Evolutionary conservation across 768 basidiomycete genomes (phyloP).

Genomic region (Mycena kentingensis): DNA sequence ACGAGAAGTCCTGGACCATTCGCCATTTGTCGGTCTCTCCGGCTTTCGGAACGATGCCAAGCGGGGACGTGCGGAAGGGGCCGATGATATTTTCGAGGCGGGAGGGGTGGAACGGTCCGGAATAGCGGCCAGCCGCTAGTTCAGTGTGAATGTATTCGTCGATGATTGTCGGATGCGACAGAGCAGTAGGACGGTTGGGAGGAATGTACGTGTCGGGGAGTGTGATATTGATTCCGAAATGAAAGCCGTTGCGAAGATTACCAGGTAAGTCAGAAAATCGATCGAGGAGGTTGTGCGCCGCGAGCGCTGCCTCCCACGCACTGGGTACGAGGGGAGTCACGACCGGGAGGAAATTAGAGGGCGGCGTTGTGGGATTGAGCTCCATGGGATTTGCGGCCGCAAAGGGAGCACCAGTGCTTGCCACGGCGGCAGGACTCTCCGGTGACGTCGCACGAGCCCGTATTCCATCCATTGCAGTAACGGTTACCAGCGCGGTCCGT

Average conservation of each 20-base stretch:
- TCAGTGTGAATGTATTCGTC: slow-evolving; percentile 22
- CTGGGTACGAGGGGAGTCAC: slow-evolving; percentile 27
- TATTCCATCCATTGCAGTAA: slow-evolving; percentile 22
- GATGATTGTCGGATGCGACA: slow-evolving; percentile 14
- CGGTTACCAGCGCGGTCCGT: slow-evolving; percentile 7
- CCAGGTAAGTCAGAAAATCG: slow-evolving; percentile 24
- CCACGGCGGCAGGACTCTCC: background rate
- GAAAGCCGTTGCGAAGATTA: slow-evolving; percentile 27
- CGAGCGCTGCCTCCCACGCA: slow-evolving; percentile 22
- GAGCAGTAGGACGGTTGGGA: slow-evolving; percentile 27
- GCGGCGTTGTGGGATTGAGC: slow-evolving; percentile 20
- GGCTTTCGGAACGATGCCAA: slow-evolving; percentile 26
- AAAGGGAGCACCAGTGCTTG: slow-evolving; percentile 24
- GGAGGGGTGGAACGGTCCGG: slow-evolving; percentile 20
- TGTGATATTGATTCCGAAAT: slow-evolving; percentile 22
- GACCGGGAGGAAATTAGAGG: slow-evolving; percentile 24
- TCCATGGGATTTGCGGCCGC: slow-evolving; percentile 13
- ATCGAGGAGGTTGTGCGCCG: slow-evolving; percentile 10
- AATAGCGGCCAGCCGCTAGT: slow-evolving; percentile 11
- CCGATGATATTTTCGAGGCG: slow-evolving; percentile 23
- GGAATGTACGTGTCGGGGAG: slow-evolving; percentile 20
- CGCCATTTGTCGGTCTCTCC: slow-evolving; percentile 19
- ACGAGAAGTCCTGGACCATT: slow-evolving; percentile 27
- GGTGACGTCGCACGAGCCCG: slow-evolving; percentile 5
- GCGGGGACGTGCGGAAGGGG: slow-evolving; percentile 24